phyloP scores from a whole-genome alignment of 371 early-diverging fungal species.

The Quaeritorhiza haematococci region DNA sequence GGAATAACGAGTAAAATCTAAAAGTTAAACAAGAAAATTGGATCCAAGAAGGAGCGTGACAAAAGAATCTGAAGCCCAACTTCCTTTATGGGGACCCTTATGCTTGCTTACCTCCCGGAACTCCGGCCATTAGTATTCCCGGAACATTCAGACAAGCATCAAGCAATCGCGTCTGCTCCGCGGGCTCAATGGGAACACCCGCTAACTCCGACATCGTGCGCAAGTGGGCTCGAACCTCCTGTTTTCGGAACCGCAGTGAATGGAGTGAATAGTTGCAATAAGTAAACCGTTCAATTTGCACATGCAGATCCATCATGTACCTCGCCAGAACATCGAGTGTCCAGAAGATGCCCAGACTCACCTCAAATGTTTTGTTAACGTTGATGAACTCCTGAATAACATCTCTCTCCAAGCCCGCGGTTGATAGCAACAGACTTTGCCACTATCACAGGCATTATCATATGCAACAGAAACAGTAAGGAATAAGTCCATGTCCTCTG shows the following conservation, averaged over 20 bases:
- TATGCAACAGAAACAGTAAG: not conserved
- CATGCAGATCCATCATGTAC: not conserved
- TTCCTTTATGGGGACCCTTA: not conserved
- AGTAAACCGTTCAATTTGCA: not conserved
- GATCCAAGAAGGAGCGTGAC: not conserved
- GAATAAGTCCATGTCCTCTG: not conserved
- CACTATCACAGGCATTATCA: not conserved
- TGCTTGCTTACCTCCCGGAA: conserved; percentile 89
- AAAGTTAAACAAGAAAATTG: not conserved
- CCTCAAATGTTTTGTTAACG: conserved; percentile 20
- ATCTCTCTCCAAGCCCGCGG: too few species aligned
- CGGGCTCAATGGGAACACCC: conserved; percentile 85
- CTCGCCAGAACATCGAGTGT: not conserved
- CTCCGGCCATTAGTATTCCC: conserved; percentile 86
- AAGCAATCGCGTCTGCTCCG: conserved; percentile 74
- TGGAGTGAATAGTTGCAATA: too few species aligned
- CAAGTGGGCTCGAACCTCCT: conserved; percentile 50
- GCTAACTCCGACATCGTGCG: conserved; percentile 69
- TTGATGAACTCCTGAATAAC: not conserved
- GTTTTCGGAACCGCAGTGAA: conserved; percentile 17
- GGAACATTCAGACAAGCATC: conserved; percentile 68
- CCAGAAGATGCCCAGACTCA: not conserved
- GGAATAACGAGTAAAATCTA: not conserved
- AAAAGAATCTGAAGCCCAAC: not conserved
- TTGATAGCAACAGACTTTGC: too few species aligned